phyloP scores from a whole-genome alignment of 2,329 filamentous ascomycete species.

The Alternaria sp. region DNA sequence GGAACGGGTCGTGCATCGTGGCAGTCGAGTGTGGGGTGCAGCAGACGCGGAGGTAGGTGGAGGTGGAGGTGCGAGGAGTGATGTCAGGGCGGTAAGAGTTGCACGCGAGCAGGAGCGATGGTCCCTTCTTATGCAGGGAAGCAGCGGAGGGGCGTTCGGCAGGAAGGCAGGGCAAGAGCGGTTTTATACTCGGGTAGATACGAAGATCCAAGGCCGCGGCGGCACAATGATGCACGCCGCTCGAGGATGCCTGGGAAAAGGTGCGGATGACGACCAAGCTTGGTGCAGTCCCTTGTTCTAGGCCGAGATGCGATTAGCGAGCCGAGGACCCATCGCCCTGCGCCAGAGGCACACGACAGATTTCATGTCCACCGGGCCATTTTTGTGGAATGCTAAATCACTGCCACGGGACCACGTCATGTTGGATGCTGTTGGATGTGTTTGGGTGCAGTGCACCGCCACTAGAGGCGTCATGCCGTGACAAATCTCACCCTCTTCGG shows the following conservation, averaged over 20 bases:
- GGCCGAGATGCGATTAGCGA: conserved; percentile 28
- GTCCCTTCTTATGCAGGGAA: neutral
- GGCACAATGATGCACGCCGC: conserved; percentile 15
- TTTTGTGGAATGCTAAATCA: neutral
- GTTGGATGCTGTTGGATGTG: neutral
- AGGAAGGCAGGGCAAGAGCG: conserved; percentile 2
- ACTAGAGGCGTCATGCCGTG: conserved; percentile 5
- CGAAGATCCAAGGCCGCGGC: neutral
- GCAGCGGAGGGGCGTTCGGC: conserved; percentile 5
- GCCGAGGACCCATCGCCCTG: conserved; percentile 13
- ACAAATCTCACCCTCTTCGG: neutral
- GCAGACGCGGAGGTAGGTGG: conserved; percentile 11
- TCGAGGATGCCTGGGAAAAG: conserved; percentile 19
- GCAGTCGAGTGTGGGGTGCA: conserved; percentile 12
- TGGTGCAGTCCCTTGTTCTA: conserved; percentile 11
- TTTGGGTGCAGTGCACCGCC: conserved; percentile 12
- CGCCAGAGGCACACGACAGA: conserved; percentile 27
- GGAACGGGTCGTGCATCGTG: conserved; percentile 76
- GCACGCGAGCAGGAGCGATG: conserved; percentile 9
- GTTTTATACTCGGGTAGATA: conserved; percentile 18
- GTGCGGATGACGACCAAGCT: conserved; percentile 13
- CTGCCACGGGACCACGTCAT: conserved; percentile 38
- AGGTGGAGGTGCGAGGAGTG: conserved; percentile 4
- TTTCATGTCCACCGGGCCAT: conserved; percentile 12
- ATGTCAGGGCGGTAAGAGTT: conserved; percentile 10